phyloP scores from a whole-genome alignment of 305 asterid species.

The Lippia alba region DNA sequence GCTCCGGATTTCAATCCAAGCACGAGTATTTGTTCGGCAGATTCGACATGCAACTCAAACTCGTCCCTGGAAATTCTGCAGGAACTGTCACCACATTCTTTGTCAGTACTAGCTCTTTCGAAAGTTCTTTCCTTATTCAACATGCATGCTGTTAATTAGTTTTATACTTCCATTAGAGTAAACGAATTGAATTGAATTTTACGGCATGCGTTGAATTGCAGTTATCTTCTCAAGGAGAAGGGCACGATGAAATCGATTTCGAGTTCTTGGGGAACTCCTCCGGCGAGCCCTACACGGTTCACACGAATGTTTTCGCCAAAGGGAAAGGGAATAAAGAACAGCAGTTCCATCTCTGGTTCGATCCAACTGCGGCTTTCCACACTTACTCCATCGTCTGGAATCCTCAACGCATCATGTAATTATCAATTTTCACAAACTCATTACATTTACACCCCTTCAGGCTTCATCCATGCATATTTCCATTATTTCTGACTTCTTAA shows the following conservation, averaged over 20 bases:
- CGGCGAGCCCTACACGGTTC: slow-evolving; percentile 59
- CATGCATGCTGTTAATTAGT: background rate
- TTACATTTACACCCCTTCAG: background rate
- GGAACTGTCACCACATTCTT: slow-evolving; percentile 28
- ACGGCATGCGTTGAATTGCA: slow-evolving; percentile 10
- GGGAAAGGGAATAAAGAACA: slow-evolving; percentile 60
- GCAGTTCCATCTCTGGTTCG: slow-evolving; percentile 63
- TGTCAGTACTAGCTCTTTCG: background rate
- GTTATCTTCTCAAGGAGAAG: slow-evolving; percentile 57
- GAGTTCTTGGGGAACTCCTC: slow-evolving; percentile 57
- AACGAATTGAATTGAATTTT: background rate
- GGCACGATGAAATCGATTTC: slow-evolving; percentile 66
- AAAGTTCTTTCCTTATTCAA: background rate
- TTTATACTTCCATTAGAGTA: too few species aligned
- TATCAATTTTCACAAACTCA: background rate
- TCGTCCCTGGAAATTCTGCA: slow-evolving; percentile 25
- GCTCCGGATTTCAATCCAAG: slow-evolving; percentile 23
- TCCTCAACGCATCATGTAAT: slow-evolving; percentile 44
- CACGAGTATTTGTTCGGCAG: slow-evolving; percentile 11
- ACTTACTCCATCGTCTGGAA: slow-evolving; percentile 47
- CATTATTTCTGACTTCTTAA: background rate
- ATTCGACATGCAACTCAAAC: slow-evolving; percentile 26
- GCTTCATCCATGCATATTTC: too few species aligned
- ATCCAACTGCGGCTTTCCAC: slow-evolving; percentile 60
- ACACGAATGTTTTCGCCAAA: slow-evolving; percentile 52